phyloP scores from a whole-genome alignment of 129 eudicot genomes.

The Flaveria trinervia region DNA sequence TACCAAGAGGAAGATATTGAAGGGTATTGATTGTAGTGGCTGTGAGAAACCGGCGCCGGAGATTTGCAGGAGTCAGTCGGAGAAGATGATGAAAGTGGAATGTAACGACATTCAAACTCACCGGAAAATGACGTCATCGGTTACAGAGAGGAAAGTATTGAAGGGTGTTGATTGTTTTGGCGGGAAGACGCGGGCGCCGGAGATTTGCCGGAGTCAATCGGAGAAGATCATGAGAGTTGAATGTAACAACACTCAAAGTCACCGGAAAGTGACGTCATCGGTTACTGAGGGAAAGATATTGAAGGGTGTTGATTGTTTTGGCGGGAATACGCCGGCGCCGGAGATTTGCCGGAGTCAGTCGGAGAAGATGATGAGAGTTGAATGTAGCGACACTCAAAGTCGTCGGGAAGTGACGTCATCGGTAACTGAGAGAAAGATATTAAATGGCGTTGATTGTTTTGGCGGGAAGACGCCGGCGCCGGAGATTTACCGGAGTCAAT shows the following conservation, averaged over 20 bases:
- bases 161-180: too few species aligned
- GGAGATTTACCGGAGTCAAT: background rate
- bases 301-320: too few species aligned
- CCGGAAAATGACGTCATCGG: background rate
- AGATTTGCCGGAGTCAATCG: slow-evolving; percentile 46
- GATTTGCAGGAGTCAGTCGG: slow-evolving; percentile 53
- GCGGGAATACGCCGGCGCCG: background rate
- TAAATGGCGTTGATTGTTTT: too few species aligned
- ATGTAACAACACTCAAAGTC: background rate
- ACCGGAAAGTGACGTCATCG: background rate
- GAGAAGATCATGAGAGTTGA: slow-evolving; percentile 26
- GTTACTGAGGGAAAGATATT: too few species aligned
- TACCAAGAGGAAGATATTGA: slow-evolving; percentile 40
- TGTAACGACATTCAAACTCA: background rate
- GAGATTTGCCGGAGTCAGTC: slow-evolving; percentile 37
- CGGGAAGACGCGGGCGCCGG: background rate
- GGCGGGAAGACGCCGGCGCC: background rate
- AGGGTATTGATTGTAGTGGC: slow-evolving; percentile 10
- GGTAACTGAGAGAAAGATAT: too few species aligned
- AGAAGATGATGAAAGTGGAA: slow-evolving; percentile 1
- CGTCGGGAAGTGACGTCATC: background rate
- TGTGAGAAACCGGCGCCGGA: background rate
- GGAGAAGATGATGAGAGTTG: slow-evolving; percentile 24
- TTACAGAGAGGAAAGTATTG: too few species aligned
- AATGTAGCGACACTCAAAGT: background rate